Percentiles rank a stretch among this genome's conserved stretches.
Conservation (phyloP, 768 basidiomycete species). For the Amanita fuliginea region DNA sequence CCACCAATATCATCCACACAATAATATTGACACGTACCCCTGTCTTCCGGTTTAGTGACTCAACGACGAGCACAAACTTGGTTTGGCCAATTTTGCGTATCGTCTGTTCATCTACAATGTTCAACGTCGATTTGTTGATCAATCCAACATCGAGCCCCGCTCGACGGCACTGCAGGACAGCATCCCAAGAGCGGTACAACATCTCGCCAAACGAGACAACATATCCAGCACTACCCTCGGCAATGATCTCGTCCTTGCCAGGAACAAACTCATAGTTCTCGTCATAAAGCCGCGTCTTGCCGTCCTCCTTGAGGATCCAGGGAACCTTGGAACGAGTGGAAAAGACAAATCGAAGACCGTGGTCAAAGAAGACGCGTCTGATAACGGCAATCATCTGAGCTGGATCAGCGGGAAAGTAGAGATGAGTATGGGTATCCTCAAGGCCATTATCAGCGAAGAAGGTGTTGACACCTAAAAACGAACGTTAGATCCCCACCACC, state of each 20-base stretch:
- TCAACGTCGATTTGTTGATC: conserved; percentile 79
- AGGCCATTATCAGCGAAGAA: conserved; percentile 87
- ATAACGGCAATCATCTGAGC: conserved; percentile 73
- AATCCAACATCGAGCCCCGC: conserved; percentile 72
- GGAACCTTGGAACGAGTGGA: conserved; percentile 87
- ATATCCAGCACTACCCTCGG: conserved; percentile 70
- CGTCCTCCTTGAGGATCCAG: conserved; percentile 71
- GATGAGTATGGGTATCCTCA: conserved; percentile 62
- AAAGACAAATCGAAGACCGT: conserved; percentile 77
- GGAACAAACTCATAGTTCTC: conserved; percentile 70
- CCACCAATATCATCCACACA: background rate
- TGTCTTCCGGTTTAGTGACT: conserved; percentile 84
- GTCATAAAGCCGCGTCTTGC: conserved; percentile 52
- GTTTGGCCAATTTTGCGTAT: conserved; percentile 63
- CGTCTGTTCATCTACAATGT: conserved; percentile 72
- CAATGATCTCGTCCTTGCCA: conserved; percentile 76
- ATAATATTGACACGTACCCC: conserved; percentile 31
- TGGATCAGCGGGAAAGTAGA: conserved; percentile 86
- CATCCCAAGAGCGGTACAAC: conserved; percentile 77
- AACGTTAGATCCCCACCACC: conserved; percentile 14
- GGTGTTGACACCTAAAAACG: conserved; percentile 68
- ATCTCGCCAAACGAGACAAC: conserved; percentile 83
- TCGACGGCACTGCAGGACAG: conserved; percentile 62
- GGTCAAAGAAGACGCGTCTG: conserved; percentile 71
- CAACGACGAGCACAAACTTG: conserved; percentile 75